Percentiles rank a stretch among this genome's conserved stretches.
Evolutionary conservation across 805 yeast genomes (phyloP).

Genomic region (Metschnikowia amazonensis): DNA sequence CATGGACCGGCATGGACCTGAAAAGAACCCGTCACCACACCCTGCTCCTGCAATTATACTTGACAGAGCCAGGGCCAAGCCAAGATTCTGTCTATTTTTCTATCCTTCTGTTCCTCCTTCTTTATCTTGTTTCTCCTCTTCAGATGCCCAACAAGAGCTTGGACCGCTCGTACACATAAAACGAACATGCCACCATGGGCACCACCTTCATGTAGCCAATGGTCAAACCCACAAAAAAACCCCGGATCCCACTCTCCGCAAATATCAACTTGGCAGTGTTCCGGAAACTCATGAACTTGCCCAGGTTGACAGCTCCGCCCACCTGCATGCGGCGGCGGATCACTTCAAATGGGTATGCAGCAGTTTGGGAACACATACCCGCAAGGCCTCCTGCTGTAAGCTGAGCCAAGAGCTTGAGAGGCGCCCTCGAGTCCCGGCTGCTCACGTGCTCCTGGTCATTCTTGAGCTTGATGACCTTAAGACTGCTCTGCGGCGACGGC

Average conservation of each 20-base stretch:
- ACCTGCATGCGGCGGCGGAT: constrained; percentile 95
- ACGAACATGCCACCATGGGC: constrained; percentile 97
- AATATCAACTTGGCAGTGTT: constrained; percentile 58
- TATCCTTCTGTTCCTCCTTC: no score
- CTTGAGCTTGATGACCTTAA: constrained; percentile 18
- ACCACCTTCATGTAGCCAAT: constrained; percentile 93
- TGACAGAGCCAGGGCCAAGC: no score
- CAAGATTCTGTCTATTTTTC: no score
- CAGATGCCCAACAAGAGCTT: constrained; percentile 69
- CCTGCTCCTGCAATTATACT: no score
- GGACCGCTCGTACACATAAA: constrained; percentile 87
- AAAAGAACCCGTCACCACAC: no score
- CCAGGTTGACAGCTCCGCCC: constrained; percentile 68
- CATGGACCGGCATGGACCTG: no score
- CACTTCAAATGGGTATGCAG: constrained; percentile 96
- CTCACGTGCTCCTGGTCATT: constrained; percentile 20
- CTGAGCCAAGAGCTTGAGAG: constrained; percentile 88
- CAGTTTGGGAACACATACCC: constrained; percentile 91
- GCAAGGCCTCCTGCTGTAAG: constrained; percentile 92
- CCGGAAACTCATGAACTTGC: constrained; percentile 51
- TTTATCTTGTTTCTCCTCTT: not conserved
- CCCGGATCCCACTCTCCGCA: constrained; percentile 72
- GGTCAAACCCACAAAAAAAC: constrained; percentile 90
- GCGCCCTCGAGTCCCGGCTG: constrained; percentile 47
- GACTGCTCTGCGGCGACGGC: constrained; percentile 11